Evolutionary conservation across 805 yeast species (phyloP).

Genomic region (Saccharomycopsis guyanensis): DNA sequence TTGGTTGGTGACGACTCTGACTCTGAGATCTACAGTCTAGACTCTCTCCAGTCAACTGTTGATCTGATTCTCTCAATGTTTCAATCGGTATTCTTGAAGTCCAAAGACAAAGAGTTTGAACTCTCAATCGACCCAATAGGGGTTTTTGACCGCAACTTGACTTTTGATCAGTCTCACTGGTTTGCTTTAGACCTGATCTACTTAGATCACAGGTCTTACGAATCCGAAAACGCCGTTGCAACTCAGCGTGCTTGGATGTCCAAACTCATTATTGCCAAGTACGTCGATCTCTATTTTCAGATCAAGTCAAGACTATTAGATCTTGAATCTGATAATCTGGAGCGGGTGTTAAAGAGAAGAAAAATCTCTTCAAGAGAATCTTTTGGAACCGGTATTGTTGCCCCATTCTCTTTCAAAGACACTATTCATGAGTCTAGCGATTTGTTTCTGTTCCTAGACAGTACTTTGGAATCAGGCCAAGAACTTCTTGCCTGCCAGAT

Average conservation of each 20-base stretch:
- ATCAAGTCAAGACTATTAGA: background rate
- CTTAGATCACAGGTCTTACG: background rate
- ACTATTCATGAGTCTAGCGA: background rate
- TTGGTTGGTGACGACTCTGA: background rate
- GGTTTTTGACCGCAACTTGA: slow-evolving; percentile 6
- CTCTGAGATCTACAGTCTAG: background rate
- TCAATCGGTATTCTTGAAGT: too few relatives aligned
- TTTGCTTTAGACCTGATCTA: slow-evolving; percentile 11
- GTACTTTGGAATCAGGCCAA: background rate
- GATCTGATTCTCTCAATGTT: too few relatives aligned
- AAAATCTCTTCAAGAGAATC: background rate
- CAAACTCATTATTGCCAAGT: background rate
- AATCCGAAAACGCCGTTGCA: background rate
- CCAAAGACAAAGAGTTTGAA: background rate
- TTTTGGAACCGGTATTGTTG: background rate
- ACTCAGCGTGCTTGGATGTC: slow-evolving; percentile 11
- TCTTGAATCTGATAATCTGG: too few relatives aligned
- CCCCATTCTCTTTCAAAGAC: background rate
- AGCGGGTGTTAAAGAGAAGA: background rate
- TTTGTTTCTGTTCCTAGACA: background rate
- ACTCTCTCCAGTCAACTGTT: too few relatives aligned
- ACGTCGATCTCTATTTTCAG: background rate
- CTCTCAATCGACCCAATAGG: background rate
- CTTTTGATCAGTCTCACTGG: slow-evolving; percentile 11
- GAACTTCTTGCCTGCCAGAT: background rate